Percentiles rank a stretch among this genome's conserved stretches.
Conservation (phyloP, 208 protist genomes). For the Leishmania arabica region DNA sequence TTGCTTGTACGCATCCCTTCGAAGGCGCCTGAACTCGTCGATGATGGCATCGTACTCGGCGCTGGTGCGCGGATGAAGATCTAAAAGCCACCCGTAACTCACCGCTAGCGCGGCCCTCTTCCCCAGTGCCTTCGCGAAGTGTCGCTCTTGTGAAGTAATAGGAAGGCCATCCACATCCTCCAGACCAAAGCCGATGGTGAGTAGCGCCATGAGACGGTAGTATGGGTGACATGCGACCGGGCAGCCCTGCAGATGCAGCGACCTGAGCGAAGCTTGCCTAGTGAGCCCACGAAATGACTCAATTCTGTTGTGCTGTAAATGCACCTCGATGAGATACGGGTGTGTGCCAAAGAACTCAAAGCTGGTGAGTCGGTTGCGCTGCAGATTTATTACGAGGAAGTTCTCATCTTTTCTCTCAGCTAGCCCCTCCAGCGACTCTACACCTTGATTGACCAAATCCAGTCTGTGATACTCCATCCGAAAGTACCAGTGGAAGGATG, state of each 20-base stretch:
- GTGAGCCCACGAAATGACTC: constrained; percentile 69
- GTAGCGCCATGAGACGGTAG: constrained; percentile 78
- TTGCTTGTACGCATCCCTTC: constrained; percentile 12
- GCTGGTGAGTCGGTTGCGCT: constrained; percentile 47
- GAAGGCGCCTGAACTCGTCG: constrained; percentile 37
- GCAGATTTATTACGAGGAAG: constrained; percentile 68
- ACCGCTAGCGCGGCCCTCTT: constrained; percentile 64
- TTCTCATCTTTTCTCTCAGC: constrained; percentile 37
- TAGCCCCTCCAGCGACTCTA: constrained; percentile 59
- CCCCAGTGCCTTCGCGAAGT: constrained; percentile 39
- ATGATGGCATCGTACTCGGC: constrained; percentile 59
- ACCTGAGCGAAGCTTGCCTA: constrained; percentile 53
- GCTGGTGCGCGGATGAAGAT: constrained; percentile 38
- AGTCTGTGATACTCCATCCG: constrained; percentile 54
- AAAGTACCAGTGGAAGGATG: neutral
- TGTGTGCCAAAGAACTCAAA: constrained; percentile 84
- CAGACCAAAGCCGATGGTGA: constrained; percentile 71
- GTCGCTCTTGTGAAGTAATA: constrained; percentile 55
- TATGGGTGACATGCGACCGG: constrained; percentile 69
- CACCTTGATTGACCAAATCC: constrained; percentile 41
- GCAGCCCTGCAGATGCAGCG: constrained; percentile 60
- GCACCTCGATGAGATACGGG: constrained; percentile 56
- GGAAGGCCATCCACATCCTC: constrained; percentile 51
- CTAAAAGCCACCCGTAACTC: constrained; percentile 79
- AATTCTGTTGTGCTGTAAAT: constrained; percentile 63